Evolutionary conservation across 1,139 yeast genomes (phyloP).

Genomic region (Suhomyces bribrorum): DNA sequence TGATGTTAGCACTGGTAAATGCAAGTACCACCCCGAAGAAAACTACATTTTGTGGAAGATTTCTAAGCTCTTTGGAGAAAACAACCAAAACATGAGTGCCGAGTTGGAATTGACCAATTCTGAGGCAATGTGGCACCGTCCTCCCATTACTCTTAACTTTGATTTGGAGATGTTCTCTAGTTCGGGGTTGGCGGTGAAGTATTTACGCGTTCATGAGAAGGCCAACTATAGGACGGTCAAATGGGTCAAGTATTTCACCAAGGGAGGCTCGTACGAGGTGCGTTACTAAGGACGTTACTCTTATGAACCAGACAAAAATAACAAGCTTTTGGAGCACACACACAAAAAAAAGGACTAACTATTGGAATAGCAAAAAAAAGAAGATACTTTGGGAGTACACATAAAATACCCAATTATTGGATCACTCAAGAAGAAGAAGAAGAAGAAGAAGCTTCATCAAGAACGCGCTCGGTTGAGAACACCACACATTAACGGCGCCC

Average conservation of each 20-base stretch:
- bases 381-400: too few species aligned
- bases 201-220: conserved; percentile 67
- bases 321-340: too few species aligned
- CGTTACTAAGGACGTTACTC: conserved; percentile 55
- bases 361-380: too few species aligned
- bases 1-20: conserved; percentile 61
- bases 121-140: conserved; percentile 56
- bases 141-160: conserved; percentile 76
- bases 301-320: too few species aligned
- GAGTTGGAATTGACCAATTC: conserved; percentile 44
- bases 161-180: conserved; percentile 74
- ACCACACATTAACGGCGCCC: too few species aligned
- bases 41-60: conserved; percentile 70
- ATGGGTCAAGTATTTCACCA: conserved; percentile 80
- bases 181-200: conserved; percentile 76
- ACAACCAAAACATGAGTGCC: conserved; percentile 58
- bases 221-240: conserved; percentile 71
- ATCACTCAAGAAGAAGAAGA: too few species aligned
- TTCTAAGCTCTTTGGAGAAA: conserved; percentile 65
- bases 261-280: conserved; percentile 79
- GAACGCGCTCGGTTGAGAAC: too few species aligned
- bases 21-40: conserved; percentile 68
- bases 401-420: too few species aligned
- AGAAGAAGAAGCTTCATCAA: too few species aligned
- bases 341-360: too few species aligned